A percentile compares a stretch with the other conserved stretches of the same genome.
These are phyloP conservation scores for Nicotiana knightiana DNA, from an alignment of 257 asterid genomes.

Conservation along the genomic window DNA sequence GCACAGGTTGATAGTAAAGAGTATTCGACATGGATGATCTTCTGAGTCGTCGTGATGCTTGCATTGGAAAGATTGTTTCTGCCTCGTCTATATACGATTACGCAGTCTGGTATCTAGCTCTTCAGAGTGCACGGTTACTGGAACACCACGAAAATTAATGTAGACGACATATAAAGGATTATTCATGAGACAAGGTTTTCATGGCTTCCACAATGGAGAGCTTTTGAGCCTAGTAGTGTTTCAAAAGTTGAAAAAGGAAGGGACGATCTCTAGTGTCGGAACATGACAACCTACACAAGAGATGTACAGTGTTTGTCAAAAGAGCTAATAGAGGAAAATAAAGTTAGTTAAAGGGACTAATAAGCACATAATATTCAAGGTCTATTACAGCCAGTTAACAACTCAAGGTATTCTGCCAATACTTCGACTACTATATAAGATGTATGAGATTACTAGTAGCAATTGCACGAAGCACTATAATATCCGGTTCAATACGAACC, in stretches of 20 bases:
- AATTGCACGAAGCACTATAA: neutral
- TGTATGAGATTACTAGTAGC: neutral
- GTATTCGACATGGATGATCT: slow-evolving; percentile 41
- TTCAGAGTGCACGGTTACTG: neutral
- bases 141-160: neutral
- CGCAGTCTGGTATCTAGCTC: neutral
- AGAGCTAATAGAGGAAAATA: neutral
- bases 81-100: neutral
- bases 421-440: neutral
- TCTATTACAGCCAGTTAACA: neutral
- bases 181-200: neutral
- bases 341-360: neutral
- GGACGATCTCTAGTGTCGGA: neutral
- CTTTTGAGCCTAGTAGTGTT: neutral
- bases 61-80: slow-evolving; percentile 27
- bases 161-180: neutral
- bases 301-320: neutral
- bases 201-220: neutral
- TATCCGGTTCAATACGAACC: neutral
- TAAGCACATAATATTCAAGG: neutral
- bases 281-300: neutral
- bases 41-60: slow-evolving; percentile 37
- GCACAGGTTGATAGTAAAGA: slow-evolving; percentile 38
- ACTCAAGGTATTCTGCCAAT: neutral
- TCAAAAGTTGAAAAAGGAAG: neutral